Conservation (phyloP, 768 basidiomycete species). For the Roridomyces roridus region DNA sequence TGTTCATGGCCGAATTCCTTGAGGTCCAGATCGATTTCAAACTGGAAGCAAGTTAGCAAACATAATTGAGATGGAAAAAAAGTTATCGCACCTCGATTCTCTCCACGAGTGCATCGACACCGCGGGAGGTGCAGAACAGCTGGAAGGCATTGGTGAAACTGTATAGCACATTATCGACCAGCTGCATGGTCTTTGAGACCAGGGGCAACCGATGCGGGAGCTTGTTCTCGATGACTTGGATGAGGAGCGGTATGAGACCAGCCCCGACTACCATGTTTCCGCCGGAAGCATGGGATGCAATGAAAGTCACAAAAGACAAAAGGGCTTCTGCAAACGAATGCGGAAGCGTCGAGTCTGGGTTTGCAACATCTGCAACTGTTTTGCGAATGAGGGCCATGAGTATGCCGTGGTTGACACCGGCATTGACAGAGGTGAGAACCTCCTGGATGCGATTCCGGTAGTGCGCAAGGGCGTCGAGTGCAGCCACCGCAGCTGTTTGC, state of each 20-base stretch:
- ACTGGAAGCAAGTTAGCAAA: conserved; percentile 41
- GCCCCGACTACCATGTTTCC: conserved; percentile 96
- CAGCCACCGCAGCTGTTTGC: conserved; percentile 84
- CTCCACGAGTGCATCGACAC: conserved; percentile 84
- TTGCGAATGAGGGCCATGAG: conserved; percentile 88
- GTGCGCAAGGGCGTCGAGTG: conserved; percentile 89
- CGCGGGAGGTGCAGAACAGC: conserved; percentile 83
- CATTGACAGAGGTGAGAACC: conserved; percentile 89
- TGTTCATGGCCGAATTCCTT: conserved; percentile 56
- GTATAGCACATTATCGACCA: conserved; percentile 92
- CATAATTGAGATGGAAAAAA: conserved; percentile 21
- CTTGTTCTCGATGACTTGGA: conserved; percentile 87
- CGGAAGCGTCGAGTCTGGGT: conserved; percentile 67
- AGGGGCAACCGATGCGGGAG: conserved; percentile 71
- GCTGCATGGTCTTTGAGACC: conserved; percentile 88
- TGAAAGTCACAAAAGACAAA: conserved; percentile 84
- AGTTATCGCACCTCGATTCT: conserved; percentile 78
- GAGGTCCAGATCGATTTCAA: conserved; percentile 72
- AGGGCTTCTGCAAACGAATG: conserved; percentile 85
- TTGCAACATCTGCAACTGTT: conserved; percentile 75
- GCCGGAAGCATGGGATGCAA: conserved; percentile 84
- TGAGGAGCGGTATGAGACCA: conserved; percentile 86
- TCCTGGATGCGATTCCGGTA: conserved; percentile 87
- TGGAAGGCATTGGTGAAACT: conserved; percentile 88
- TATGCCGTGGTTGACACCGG: conserved; percentile 94